Base-by-base conservation (phyloP, 2,329 filamentous ascomycete species). In the Immersiporthe knoxdaviesiana region DNA sequence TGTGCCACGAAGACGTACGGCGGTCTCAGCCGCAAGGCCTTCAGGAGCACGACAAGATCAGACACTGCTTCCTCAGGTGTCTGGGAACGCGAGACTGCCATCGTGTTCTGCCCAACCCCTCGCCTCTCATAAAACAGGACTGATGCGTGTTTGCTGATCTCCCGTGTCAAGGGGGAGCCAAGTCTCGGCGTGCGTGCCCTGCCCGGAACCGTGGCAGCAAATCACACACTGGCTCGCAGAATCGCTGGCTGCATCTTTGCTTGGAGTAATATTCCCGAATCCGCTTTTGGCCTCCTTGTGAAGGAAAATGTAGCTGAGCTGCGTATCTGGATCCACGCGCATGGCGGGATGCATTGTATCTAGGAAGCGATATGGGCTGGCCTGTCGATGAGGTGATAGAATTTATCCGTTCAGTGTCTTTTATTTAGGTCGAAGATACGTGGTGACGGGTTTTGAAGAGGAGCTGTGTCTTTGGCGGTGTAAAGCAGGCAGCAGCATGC, bases 201-300 rank as follows among this genome's bases (percentile, higher is more conserved):
- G n/a, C 7, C 64, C 64, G 24, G 64, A 66, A 37, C 64, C 64
- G 54, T 66, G 64, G 27, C 41, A 59, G 64, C 64, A 66, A 54
- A 66, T 44, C 16, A 66, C 54, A n/a, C 18, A 37, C 18, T 27
- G 10, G 24, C n/a, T 10, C 10, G 21, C n/a, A 4, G 50, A 6
- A 27, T 32, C 1, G 6, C 6, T n/a, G 47, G 8, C 32, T 37
- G 21, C n/a, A 27, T 7, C 24, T 32, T 7, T 37, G 62, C 6
- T 11, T 27, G n/a, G 7, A 14, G 32, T 18, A 14, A 21, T 18
- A 11, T n/a, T 21, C 1, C 2, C 32, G 4, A 24, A 0, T 2
- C 1, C 32, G 3, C 8, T 11, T 12, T 24, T 7, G 35, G 14
- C n/a, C 2, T 12, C 47, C 1, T 32, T 12, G 24, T 52, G 21